These are phyloP conservation scores for Pseudoscleropodium purum DNA, from an alignment of 225 moss, liverwort and hornwort genomes.

Conservation along the genomic window DNA sequence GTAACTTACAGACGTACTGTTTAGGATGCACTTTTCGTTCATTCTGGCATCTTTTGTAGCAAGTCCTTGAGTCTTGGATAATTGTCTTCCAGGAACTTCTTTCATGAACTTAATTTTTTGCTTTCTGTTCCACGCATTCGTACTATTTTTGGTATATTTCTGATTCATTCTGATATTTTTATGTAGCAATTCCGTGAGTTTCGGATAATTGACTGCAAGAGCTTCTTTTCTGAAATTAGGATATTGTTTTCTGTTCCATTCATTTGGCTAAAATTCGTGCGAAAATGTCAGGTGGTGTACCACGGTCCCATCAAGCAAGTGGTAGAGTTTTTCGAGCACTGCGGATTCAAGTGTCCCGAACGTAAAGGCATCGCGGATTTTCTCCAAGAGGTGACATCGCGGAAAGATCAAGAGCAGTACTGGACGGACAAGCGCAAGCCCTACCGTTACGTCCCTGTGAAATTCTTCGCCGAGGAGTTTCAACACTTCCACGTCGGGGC, in stretches of 20 bases:
- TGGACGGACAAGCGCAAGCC: slow-evolving; percentile 56
- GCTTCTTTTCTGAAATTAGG: neutral
- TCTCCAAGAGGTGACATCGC: slow-evolving; percentile 69
- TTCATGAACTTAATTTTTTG: neutral
- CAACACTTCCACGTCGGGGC: slow-evolving; percentile 25
- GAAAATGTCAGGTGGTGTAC: slow-evolving; percentile 25
- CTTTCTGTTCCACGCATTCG: neutral
- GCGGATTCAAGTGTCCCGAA: slow-evolving; percentile 59
- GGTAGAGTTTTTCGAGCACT: slow-evolving; percentile 49
- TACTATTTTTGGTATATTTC: neutral
- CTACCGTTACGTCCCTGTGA: slow-evolving; percentile 58
- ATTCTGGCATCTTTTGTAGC: neutral
- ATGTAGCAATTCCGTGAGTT: neutral
- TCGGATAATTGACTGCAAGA: neutral
- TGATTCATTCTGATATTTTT: neutral
- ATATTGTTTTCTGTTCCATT: neutral
- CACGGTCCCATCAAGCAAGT: slow-evolving; percentile 44
- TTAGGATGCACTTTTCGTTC: neutral
- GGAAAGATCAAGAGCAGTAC: slow-evolving; percentile 89
- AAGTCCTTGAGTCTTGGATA: neutral
- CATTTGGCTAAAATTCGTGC: neutral
- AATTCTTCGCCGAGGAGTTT: slow-evolving; percentile 45
- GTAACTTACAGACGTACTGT: neutral
- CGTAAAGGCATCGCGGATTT: slow-evolving; percentile 67
- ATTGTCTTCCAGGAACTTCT: neutral